Evolutionary conservation across 139 green algal genomes (phyloP), one percentile per base, ranked within the genome.

Genomic region (Volvox reticuliferus): DNA sequence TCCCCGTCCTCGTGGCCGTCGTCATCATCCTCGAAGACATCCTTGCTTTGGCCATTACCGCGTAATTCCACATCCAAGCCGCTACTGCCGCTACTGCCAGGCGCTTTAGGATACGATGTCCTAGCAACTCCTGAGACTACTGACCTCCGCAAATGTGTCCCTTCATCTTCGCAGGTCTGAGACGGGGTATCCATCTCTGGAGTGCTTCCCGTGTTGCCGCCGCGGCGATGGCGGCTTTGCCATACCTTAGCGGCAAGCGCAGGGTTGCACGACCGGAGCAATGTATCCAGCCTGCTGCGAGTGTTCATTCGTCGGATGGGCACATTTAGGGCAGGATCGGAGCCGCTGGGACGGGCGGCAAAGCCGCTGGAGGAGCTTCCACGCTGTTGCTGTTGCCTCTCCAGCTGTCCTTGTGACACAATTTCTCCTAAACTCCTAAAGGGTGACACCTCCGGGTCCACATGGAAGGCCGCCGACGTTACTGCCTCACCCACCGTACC

Each of bases 261-360:
- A 1, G 79, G 22, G 16, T 24, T n/a, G 79, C 26, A 86, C 24
- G 50, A 14, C 14, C 37, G 26, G 6, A 86, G 79, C 24, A 86
- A 55, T 21, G 79, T 44, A 28, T 86, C 32, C 79, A 86, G 30
- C 30, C 79, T 37, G 50, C 79, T 86, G 50, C 79, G 79, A n/a
- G 79, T 86, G 79, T n/a, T 71, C 32, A 71, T 20, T 24, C 44
- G 44, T 24, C 79, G 79, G 18, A 84, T 84, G 36, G 37, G 76
- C 17, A 17, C 5, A 55, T 33, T 24, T 12, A 30, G 9, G 26
- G 26, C 26, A 35, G 26, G 26, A 2, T 79, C 21, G 14, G 71
- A n/a, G 71, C 71, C 5, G 30, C 75, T 24, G 32, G 32, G 32
- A 1, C 28, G 9, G 30, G 33, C 30, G 12, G 75, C n/a, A 32